These are phyloP conservation scores for Mrakiaceae sp. DNA, from an alignment of 1,284 basidiomycete genomes.

Conservation along the genomic window DNA sequence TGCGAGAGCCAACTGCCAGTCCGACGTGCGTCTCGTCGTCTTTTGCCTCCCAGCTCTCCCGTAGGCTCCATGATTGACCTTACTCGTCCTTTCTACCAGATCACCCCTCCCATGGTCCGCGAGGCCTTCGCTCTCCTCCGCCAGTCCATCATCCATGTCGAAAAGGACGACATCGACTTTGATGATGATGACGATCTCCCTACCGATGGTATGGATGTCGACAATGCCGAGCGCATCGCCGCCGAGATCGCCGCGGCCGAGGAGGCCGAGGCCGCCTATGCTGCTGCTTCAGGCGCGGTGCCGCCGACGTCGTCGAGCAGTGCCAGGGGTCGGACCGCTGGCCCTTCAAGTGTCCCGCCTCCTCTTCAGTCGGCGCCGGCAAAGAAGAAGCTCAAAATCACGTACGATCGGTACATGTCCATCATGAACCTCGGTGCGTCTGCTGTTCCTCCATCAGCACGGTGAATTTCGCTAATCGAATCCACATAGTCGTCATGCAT, in stretches of 20 bases:
- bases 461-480: background rate
- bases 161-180: conserved; percentile 96
- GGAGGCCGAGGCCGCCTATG: conserved; percentile 29
- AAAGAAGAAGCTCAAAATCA: conserved; percentile 77
- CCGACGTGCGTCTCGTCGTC: conserved; percentile 48
- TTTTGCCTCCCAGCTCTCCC: background rate
- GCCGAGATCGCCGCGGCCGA: conserved; percentile 36
- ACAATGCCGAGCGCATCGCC: conserved; percentile 40
- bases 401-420: conserved; percentile 83
- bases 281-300: conserved; percentile 24
- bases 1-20: conserved; percentile 87
- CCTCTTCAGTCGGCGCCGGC: conserved; percentile 25
- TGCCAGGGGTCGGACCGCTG: background rate
- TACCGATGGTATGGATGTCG: conserved; percentile 24
- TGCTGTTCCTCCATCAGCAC: background rate
- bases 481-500: conserved; percentile 54
- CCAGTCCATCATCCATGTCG: conserved; percentile 98
- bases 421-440: conserved; percentile 58
- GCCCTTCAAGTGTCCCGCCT: background rate
- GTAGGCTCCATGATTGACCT: background rate
- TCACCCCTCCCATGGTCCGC: conserved; percentile 82
- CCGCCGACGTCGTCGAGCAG: conserved; percentile 16
- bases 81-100: conserved; percentile 40
- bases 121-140: conserved; percentile 89
- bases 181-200: conserved; percentile 69